Conservation (phyloP, 106 monocot genomes). For the Dactylorhiza incarnata region DNA sequence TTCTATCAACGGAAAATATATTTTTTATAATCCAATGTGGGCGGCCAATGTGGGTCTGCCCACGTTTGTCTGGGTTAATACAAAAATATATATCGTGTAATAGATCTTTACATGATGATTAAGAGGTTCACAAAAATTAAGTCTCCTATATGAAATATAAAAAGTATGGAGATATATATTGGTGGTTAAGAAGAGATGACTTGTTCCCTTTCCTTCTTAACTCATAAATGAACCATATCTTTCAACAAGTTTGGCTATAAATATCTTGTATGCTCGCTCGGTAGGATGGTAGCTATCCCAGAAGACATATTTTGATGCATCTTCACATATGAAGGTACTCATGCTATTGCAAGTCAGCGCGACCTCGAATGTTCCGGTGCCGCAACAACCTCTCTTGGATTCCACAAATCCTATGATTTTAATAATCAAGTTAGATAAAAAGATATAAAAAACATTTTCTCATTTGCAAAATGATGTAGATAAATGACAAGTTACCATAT, state of each 20-base stretch:
- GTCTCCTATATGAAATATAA: neutral
- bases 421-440: neutral
- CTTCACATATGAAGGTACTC: conserved; percentile 20
- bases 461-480: neutral
- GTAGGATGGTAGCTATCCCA: conserved; percentile 47
- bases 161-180: neutral
- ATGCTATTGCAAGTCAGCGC: conserved; percentile 26
- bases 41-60: no score
- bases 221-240: conserved; percentile 10
- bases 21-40: no score
- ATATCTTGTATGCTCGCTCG: conserved; percentile 24
- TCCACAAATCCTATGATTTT: conserved; percentile 28
- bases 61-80: no score
- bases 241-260: conserved; percentile 19
- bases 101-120: no score
- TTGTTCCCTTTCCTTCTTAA: neutral
- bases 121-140: neutral
- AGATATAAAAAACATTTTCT: neutral
- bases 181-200: neutral
- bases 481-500: conserved; percentile 41
- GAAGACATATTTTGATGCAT: conserved; percentile 35
- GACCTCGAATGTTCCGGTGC: conserved; percentile 34
- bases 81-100: no score
- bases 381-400: conserved; percentile 38
- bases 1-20: no score